Evolutionary conservation across 2,329 filamentous ascomycete species (phyloP).

Genomic region (Clonostachys rhizophaga): DNA sequence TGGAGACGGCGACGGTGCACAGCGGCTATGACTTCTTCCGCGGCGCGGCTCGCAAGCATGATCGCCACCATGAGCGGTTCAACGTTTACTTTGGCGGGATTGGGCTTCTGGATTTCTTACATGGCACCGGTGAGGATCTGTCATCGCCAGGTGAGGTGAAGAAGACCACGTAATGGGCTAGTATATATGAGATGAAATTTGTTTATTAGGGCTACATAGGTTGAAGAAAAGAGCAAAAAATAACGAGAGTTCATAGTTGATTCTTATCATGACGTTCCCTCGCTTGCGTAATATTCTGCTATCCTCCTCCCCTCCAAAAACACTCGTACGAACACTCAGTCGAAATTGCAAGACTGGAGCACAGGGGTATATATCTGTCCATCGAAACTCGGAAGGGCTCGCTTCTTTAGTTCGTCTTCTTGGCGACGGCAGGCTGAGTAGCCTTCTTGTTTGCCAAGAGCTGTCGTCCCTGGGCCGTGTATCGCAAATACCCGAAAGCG

Average conservation of each 20-base stretch:
- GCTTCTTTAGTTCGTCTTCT: slow-evolving; percentile 20
- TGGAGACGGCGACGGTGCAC: slow-evolving; percentile 49
- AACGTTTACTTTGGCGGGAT: slow-evolving; percentile 47
- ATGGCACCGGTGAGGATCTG: slow-evolving; percentile 34
- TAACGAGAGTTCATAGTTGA: too few species aligned
- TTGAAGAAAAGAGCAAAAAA: not conserved
- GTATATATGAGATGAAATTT: too few species aligned
- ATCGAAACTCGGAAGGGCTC: too few species aligned
- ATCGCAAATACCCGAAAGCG: slow-evolving; percentile 24
- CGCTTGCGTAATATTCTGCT: too few species aligned
- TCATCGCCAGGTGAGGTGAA: slow-evolving; percentile 1
- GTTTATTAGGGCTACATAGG: too few species aligned
- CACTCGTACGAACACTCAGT: too few species aligned
- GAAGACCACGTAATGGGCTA: too few species aligned
- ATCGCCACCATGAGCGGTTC: slow-evolving; percentile 53
- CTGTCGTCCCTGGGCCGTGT: slow-evolving; percentile 19
- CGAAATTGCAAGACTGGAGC: too few species aligned
- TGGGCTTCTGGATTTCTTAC: slow-evolving; percentile 49
- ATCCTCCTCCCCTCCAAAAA: too few species aligned
- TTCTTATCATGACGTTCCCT: too few species aligned
- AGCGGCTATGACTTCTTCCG: slow-evolving; percentile 52
- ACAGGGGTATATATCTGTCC: too few species aligned
- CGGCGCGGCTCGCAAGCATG: slow-evolving; percentile 43
- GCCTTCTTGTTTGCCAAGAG: slow-evolving; percentile 13
- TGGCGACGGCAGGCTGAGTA: slow-evolving; percentile 2